Conservation (phyloP, 371 early-diverging fungal genomes). For the Mortierella sp. region DNA sequence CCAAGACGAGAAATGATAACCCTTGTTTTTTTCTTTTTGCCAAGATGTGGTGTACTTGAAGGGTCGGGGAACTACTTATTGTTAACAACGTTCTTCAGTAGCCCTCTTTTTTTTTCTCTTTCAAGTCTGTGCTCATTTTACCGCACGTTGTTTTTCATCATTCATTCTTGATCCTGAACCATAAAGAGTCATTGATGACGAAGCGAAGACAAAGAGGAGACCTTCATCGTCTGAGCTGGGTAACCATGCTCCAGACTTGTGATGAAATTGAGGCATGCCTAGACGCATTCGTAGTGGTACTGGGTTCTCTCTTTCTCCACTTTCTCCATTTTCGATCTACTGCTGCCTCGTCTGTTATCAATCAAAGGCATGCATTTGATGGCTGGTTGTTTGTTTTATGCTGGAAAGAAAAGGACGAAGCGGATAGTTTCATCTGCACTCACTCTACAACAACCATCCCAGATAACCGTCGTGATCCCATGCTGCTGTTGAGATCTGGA, state of each 20-base stretch:
- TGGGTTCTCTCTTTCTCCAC: background rate
- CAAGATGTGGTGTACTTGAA: too few relatives aligned
- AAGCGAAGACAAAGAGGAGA: background rate
- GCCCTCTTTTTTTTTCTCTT: background rate
- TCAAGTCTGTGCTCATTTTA: conserved; percentile 6
- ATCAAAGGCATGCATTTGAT: background rate
- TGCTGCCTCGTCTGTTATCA: background rate
- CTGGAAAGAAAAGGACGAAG: background rate
- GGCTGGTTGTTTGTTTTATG: background rate
- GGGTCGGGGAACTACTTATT: background rate
- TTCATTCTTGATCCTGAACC: background rate
- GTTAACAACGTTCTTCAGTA: background rate
- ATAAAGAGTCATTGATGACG: conserved; percentile 1
- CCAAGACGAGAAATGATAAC: background rate
- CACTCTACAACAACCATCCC: background rate
- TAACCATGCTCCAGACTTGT: background rate
- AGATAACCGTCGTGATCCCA: background rate
- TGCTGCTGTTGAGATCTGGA: background rate
- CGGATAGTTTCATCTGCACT: background rate
- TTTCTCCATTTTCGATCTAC: background rate
- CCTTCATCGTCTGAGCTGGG: background rate
- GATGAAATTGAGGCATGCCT: background rate
- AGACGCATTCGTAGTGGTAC: background rate
- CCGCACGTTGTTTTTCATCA: background rate
- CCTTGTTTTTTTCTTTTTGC: background rate